phyloP scores from a whole-genome alignment of 2,329 filamentous ascomycete genomes.

The Penicillium sp. region DNA sequence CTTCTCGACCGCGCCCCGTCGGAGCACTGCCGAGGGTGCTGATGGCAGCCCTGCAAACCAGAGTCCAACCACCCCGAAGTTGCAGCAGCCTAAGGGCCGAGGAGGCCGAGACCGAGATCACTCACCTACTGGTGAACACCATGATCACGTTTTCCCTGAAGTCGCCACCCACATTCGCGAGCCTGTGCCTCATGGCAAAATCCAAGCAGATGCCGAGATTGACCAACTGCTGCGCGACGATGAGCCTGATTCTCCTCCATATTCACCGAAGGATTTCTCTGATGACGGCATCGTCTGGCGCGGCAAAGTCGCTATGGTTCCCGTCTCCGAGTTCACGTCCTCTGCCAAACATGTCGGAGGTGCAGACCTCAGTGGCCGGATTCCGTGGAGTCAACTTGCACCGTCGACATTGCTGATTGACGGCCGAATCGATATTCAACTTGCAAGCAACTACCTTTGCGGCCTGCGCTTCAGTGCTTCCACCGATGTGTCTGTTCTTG shows the following conservation, averaged over 20 bases:
- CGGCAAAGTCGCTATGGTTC: slow-evolving; percentile 72
- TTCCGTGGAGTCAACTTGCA: slow-evolving; percentile 74
- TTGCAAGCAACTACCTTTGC: slow-evolving; percentile 88
- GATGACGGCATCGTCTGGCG: slow-evolving; percentile 75
- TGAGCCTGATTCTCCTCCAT: slow-evolving; percentile 75
- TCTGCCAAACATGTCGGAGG: slow-evolving; percentile 83
- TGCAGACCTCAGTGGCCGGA: slow-evolving; percentile 66
- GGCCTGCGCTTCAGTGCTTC: slow-evolving; percentile 76
- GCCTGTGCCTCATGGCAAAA: slow-evolving; percentile 44
- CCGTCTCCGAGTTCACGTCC: slow-evolving; percentile 71
- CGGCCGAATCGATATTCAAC: slow-evolving; percentile 70
- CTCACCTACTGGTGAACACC: slow-evolving; percentile 60
- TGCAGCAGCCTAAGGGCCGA: slow-evolving; percentile 25
- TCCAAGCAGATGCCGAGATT: slow-evolving; percentile 75
- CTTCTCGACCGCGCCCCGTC: slow-evolving; percentile 48
- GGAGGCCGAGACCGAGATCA: slow-evolving; percentile 64
- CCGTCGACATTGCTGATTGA: slow-evolving; percentile 65
- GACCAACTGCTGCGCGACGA: slow-evolving; percentile 84
- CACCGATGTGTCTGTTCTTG: slow-evolving; percentile 81
- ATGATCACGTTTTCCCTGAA: slow-evolving; percentile 46
- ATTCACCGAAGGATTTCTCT: slow-evolving; percentile 73
- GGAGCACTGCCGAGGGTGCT: slow-evolving; percentile 35
- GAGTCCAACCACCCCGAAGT: slow-evolving; percentile 28
- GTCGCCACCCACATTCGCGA: slow-evolving; percentile 39
- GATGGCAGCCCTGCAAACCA: slow-evolving; percentile 29